Conservation (phyloP, 2,329 filamentous ascomycete genomes). For the Fusarium neocosmosporiellum region DNA sequence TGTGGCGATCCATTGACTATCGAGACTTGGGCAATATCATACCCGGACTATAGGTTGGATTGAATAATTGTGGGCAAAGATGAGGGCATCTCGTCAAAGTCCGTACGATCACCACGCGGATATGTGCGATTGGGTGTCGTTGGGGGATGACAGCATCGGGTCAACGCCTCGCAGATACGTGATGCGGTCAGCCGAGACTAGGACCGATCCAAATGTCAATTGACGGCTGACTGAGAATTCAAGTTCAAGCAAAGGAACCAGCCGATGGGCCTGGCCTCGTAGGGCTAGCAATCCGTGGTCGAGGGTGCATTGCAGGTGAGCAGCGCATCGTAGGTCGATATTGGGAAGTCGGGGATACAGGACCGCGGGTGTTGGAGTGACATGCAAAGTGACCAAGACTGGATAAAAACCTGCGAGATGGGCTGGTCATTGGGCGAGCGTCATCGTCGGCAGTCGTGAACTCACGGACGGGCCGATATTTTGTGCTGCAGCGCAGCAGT, state of each 20-base stretch:
- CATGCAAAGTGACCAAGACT: neutral
- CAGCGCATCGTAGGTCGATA: neutral
- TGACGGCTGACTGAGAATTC: neutral
- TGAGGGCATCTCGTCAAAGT: neutral
- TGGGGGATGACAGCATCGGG: neutral
- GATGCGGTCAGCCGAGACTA: neutral
- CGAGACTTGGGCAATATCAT: neutral
- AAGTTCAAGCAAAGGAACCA: neutral
- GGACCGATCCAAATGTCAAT: neutral
- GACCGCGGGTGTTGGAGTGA: neutral
- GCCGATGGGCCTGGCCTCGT: neutral
- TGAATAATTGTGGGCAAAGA: neutral
- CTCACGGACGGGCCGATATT: slow-evolving; percentile 2
- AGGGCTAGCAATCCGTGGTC: neutral
- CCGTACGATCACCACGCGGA: neutral
- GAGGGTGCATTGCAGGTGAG: neutral
- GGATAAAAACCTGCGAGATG: neutral
- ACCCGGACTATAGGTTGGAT: neutral
- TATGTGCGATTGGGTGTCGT: neutral
- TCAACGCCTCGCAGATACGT: neutral
- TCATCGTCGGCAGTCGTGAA: neutral
- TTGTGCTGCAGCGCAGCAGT: neutral
- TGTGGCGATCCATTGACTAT: neutral
- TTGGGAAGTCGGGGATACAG: neutral
- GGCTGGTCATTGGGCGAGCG: neutral